A percentile compares a stretch with the other conserved stretches of the same genome.
Conservation (phyloP, 2,329 filamentous ascomycete genomes). For the Diaporthe eres region DNA sequence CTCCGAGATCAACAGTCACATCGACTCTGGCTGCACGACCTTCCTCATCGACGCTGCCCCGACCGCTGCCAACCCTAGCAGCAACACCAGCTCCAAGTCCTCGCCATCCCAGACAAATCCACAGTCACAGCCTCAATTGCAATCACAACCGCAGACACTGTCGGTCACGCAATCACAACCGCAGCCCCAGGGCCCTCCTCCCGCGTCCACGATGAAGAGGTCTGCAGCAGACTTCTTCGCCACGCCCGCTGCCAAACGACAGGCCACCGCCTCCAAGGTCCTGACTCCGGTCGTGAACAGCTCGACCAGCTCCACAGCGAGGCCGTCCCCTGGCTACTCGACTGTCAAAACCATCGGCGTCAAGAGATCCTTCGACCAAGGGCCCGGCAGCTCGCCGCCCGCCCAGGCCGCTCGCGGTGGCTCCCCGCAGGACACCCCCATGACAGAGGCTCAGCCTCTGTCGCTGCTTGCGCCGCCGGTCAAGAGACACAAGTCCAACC, state of each 20-base stretch:
- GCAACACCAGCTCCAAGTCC: conserved; percentile 44
- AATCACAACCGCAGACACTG: conserved; percentile 44
- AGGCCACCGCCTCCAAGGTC: conserved; percentile 54
- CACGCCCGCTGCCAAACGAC: conserved; percentile 71
- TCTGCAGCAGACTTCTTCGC: conserved; percentile 73
- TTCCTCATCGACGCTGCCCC: conserved; percentile 71
- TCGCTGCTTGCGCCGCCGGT: conserved; percentile 54
- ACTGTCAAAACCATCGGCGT: conserved; percentile 52
- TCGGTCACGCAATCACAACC: conserved; percentile 45
- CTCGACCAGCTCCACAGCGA: conserved; percentile 39
- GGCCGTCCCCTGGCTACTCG: conserved; percentile 19
- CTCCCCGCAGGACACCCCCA: conserved; percentile 43
- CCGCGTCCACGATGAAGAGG: conserved; percentile 65
- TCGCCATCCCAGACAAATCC: conserved; percentile 28
- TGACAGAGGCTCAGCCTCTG: conserved; percentile 45
- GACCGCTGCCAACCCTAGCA: conserved; percentile 50
- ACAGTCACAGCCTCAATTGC: conserved; percentile 25
- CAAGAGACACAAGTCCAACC: conserved; percentile 79
- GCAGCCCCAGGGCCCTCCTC: conserved; percentile 29
- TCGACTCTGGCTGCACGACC: conserved; percentile 84
- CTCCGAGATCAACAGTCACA: conserved; percentile 87
- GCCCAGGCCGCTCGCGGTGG: conserved; percentile 42
- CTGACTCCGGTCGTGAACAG: conserved; percentile 54
- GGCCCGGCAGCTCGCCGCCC: conserved; percentile 56
- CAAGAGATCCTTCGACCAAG: conserved; percentile 70